Conservation (phyloP, 768 basidiomycete genomes). For the Podaxis mareebaensis region DNA sequence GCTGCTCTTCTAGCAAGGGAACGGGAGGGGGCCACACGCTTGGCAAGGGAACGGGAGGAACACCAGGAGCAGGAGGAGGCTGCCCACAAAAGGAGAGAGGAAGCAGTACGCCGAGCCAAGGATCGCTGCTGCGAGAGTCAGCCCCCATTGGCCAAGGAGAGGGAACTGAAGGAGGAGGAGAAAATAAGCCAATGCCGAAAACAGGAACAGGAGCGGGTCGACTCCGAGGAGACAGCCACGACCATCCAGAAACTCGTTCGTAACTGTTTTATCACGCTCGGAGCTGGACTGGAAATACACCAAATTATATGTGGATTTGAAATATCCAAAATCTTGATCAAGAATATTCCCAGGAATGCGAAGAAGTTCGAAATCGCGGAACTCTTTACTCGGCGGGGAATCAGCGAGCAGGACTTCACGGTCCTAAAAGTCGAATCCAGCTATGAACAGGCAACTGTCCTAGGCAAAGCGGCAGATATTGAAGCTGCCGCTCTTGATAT, state of each 20-base stretch:
- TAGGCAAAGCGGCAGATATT: slow-evolving; percentile 43
- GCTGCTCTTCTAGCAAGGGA: not conserved
- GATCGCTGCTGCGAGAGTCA: slow-evolving; percentile 2
- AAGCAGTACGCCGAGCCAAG: slow-evolving; percentile 14
- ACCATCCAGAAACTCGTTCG: slow-evolving; percentile 15
- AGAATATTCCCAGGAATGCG: slow-evolving; percentile 17
- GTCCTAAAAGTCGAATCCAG: slow-evolving; percentile 22
- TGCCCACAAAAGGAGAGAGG: not conserved
- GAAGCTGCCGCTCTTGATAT: slow-evolving; percentile 41
- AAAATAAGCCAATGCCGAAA: not conserved
- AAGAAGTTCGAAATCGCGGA: slow-evolving; percentile 16
- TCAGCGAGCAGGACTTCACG: slow-evolving; percentile 10
- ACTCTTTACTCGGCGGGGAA: slow-evolving; percentile 15
- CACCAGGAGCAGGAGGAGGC: not conserved
- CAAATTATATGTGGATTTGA: slow-evolving; percentile 20
- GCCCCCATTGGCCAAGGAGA: not conserved
- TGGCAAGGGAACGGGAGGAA: too few relatives aligned
- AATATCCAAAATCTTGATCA: slow-evolving; percentile 17
- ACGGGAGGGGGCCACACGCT: not conserved
- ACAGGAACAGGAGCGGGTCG: slow-evolving; percentile 9
- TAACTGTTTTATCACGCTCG: slow-evolving; percentile 22
- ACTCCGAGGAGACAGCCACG: slow-evolving; percentile 12
- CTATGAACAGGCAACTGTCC: slow-evolving; percentile 40
- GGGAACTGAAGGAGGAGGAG: slow-evolving; percentile 1
- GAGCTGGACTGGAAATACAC: slow-evolving; percentile 20